A percentile compares a stretch with the other conserved stretches of the same genome.
Conservation (phyloP, 176 grass and related monocot genomes). For the Zizania latifolia region DNA sequence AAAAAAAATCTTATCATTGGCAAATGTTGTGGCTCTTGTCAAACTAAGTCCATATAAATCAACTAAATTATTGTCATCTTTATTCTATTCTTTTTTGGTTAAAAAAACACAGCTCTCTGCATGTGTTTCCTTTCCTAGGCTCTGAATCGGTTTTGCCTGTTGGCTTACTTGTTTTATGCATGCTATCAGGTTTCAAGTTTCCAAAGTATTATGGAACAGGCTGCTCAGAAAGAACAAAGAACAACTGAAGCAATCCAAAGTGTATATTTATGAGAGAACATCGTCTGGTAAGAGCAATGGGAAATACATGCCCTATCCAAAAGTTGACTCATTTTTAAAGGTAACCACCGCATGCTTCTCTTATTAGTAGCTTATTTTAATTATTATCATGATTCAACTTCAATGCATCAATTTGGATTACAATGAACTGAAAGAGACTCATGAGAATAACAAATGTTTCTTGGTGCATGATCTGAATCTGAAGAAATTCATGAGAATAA, state of each 20-base stretch:
- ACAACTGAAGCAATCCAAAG: constrained; percentile 66
- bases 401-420: background rate
- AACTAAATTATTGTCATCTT: background rate
- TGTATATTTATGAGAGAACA: constrained; percentile 63
- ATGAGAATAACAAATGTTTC: background rate
- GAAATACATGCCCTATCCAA: constrained; percentile 69
- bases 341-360: constrained; percentile 29
- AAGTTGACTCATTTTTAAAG: constrained; percentile 91
- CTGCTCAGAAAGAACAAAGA: constrained; percentile 67
- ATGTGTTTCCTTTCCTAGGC: background rate
- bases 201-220: constrained; percentile 83
- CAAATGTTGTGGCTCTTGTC: background rate
- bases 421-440: background rate
- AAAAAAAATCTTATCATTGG: background rate
- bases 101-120: background rate
- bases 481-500: too few relatives aligned
- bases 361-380: background rate
- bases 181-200: constrained; percentile 70
- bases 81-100: background rate
- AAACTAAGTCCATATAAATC: background rate
- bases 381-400: background rate
- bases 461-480: too few relatives aligned
- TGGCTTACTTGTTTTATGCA: background rate
- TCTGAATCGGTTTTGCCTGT: background rate
- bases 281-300: constrained; percentile 61